Base-by-base conservation (phyloP, 2,329 filamentous ascomycete genomes). In the Aspergillus uvarum region DNA sequence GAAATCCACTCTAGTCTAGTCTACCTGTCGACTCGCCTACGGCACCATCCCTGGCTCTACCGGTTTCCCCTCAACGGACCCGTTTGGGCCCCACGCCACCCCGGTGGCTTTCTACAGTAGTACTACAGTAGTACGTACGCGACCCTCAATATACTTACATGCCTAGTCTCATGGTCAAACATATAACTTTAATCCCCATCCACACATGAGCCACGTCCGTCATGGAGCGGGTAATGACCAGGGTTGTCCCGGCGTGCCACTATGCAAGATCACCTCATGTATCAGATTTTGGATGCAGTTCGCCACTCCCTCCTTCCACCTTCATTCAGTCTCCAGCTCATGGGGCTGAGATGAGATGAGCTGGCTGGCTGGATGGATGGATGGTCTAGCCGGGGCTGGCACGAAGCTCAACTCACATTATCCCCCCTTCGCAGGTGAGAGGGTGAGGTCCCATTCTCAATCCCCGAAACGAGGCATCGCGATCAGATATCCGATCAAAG, bases 261-360 rank as follows among this genome's bases (percentile, higher is more conserved):
- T 44, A 55, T 48, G 53, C 53, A 55, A 55, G 53, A 55, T 55
- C 53, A 22, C 53, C 53, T 55, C 53, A 55, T 55, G 53, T 55
- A 55, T 55, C 53, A 48, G 53, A 55, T 55, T 55, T 44, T 19
- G 38, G n/a, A 19, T 44, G 16, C 38, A 44, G 38, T 44, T 44
- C 38, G 38, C 38, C 38, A 44, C 38, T 5, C 8, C 32, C 32
- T 10, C 12, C 32, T 35, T 7, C 32, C 32, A 35, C 32, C 32
- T 35, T 35, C 12, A 16, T 35, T 35, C 12, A 16, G 32, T 35
- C 32, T 35, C 32, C 11, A 35, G 38, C 38, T 44, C 38, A 44
- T 44, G 38, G 14, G n/a, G 6, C 14, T 35, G 32, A 35, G 32
- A 35, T 19, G 38, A 44, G 38, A 1, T 16, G 38, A 4, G 38